A percentile compares a stretch with the other conserved stretches of the same genome.
These are phyloP conservation scores for Citrullus mucosospermus DNA, from an alignment of 306 rosid species.

Conservation along the genomic window DNA sequence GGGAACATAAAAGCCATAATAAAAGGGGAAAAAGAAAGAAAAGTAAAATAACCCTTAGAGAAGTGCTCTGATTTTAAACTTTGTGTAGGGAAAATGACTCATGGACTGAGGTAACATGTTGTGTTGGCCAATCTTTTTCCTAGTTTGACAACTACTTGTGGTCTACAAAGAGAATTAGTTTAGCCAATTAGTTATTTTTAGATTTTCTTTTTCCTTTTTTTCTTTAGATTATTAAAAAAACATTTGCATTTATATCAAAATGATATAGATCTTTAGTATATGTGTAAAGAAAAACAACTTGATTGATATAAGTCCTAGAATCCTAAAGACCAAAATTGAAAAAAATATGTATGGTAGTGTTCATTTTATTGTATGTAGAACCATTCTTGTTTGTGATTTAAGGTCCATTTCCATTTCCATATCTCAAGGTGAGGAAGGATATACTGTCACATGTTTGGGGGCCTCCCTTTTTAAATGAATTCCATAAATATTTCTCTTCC, in stretches of 20 bases:
- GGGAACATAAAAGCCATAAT: neutral
- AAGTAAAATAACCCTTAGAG: neutral
- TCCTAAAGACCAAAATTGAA: too few relatives aligned
- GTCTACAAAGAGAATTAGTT: neutral
- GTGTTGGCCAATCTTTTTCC: neutral
- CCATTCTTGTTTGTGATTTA: too few relatives aligned
- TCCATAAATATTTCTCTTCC: neutral
- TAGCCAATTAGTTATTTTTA: neutral
- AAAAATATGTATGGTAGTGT: too few relatives aligned
- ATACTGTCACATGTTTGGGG: neutral
- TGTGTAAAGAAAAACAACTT: too few relatives aligned
- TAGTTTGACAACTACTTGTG: neutral
- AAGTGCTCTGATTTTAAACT: neutral
- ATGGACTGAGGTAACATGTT: slow-evolving; percentile 10
- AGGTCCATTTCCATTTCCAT: too few relatives aligned
- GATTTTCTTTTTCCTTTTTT: too few relatives aligned
- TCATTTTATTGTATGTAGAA: too few relatives aligned
- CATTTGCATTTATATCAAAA: too few relatives aligned
- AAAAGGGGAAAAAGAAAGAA: too few relatives aligned
- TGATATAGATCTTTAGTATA: too few relatives aligned
- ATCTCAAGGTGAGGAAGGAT: too few relatives aligned
- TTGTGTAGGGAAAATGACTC: slow-evolving; percentile 27
- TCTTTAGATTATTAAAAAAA: neutral
- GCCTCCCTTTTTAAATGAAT: neutral
- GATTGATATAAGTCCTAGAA: too few relatives aligned